A percentile compares a stretch with the other conserved stretches of the same genome.
These are phyloP conservation scores for Polytolypa hystricis DNA, from an alignment of 2,329 filamentous ascomycete species.

Conservation along the genomic window DNA sequence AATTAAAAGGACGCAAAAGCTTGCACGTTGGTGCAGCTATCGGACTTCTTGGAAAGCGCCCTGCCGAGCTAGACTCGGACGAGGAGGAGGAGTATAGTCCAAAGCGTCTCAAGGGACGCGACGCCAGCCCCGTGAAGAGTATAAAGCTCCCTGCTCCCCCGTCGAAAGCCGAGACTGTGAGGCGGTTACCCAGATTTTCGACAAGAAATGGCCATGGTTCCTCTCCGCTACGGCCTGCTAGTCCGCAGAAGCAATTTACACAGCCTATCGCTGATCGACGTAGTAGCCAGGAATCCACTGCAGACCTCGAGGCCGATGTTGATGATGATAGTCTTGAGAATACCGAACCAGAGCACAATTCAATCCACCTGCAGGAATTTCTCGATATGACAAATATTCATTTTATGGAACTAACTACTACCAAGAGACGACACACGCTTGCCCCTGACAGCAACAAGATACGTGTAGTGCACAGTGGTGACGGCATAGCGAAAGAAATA, in stretches of 20 bases:
- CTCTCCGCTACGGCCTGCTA: constrained; percentile 19
- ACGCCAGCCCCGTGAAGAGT: constrained; percentile 67
- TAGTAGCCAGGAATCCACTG: constrained; percentile 23
- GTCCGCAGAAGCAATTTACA: constrained; percentile 24
- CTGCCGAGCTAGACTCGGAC: constrained; percentile 55
- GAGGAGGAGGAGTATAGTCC: constrained; percentile 43
- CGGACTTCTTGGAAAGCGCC: constrained; percentile 64
- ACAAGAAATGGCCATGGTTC: constrained; percentile 27
- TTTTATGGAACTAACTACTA: constrained; percentile 97
- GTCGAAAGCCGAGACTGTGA: constrained; percentile 55
- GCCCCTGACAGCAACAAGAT: constrained; percentile 42
- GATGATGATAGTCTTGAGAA: constrained; percentile 37
- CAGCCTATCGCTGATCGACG: constrained; percentile 47
- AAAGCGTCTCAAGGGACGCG: constrained; percentile 60
- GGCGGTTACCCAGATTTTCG: constrained; percentile 43
- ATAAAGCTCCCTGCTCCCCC: constrained; percentile 59
- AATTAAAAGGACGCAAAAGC: constrained; percentile 59
- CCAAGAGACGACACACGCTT: constrained; percentile 78
- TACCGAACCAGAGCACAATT: constrained; percentile 39
- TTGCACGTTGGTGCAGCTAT: constrained; percentile 63
- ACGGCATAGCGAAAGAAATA: constrained; percentile 20
- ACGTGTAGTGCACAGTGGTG: constrained; percentile 16
- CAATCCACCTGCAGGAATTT: constrained; percentile 82
- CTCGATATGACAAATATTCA: constrained; percentile 90
- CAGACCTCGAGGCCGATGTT: constrained; percentile 34